Evolutionary conservation across 768 basidiomycete species (phyloP).

Genomic region (Lentinus tigrinus): DNA sequence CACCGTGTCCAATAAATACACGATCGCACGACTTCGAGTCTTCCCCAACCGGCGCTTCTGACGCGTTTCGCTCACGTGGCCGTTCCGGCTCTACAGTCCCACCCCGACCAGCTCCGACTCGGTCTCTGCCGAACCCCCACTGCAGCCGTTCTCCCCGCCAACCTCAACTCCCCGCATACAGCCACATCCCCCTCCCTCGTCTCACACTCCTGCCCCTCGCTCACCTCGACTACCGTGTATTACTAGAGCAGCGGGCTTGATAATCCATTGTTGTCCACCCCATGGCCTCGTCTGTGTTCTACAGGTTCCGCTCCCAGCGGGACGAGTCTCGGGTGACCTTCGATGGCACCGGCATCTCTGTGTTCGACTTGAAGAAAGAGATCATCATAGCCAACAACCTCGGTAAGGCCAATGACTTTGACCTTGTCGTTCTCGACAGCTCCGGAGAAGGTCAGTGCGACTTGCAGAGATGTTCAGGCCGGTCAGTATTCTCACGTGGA

Average conservation of each 20-base stretch:
- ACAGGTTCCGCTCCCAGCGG: constrained; percentile 94
- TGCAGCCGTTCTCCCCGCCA: background rate
- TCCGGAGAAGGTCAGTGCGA: constrained; percentile 77
- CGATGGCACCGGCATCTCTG: constrained; percentile 98
- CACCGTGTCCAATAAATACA: background rate
- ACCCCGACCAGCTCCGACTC: background rate
- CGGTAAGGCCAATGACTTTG: constrained; percentile 96
- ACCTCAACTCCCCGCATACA: background rate
- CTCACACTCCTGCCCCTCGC: background rate
- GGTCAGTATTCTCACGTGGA: background rate
- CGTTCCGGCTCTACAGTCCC: background rate
- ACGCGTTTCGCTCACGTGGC: background rate
- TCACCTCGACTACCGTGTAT: constrained; percentile 9
- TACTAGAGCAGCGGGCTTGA: constrained; percentile 21
- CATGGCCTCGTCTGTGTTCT: constrained; percentile 95
- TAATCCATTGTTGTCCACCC: constrained; percentile 19
- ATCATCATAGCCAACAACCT: constrained; percentile 96
- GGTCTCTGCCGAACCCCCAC: background rate
- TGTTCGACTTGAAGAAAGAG: constrained; percentile 99
- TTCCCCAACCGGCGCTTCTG: background rate
- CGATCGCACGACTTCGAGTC: background rate
- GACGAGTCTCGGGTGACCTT: constrained; percentile 95
- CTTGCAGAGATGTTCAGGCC: background rate
- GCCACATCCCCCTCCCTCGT: background rate
- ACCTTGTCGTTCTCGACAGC: constrained; percentile 82